Evolutionary conservation across 2,329 filamentous ascomycete genomes (phyloP).

Genomic region (Epichloe sylvatica): DNA sequence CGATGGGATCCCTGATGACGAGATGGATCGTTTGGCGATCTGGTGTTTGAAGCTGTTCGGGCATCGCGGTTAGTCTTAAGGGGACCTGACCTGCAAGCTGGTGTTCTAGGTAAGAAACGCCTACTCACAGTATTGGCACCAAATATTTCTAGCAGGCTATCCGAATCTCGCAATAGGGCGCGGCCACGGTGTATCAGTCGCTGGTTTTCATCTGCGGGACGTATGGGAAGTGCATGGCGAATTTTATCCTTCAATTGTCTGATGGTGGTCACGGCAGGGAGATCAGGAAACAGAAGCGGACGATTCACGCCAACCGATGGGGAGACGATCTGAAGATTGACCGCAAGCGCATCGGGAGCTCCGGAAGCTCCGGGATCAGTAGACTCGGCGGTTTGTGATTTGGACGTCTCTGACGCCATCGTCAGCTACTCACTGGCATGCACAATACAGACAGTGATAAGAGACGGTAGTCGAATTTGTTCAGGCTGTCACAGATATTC

Average conservation of each 20-base stretch:
- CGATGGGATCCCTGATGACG: conserved; percentile 30
- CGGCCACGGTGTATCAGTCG: conserved; percentile 48
- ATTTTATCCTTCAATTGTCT: conserved; percentile 45
- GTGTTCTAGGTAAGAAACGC: neutral
- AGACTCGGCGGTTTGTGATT: conserved; percentile 12
- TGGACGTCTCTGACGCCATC: conserved; percentile 27
- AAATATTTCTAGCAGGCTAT: conserved; percentile 43
- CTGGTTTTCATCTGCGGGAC: conserved; percentile 40
- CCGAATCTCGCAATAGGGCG: conserved; percentile 37
- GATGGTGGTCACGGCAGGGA: conserved; percentile 38
- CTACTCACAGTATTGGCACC: conserved; percentile 37
- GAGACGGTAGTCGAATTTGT: neutral
- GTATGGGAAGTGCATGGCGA: conserved; percentile 33
- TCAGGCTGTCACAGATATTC: neutral
- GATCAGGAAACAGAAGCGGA: conserved; percentile 33
- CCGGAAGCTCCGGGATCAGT: conserved; percentile 11
- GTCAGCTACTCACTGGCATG: conserved; percentile 3
- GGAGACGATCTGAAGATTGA: conserved; percentile 46
- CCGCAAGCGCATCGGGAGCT: conserved; percentile 22
- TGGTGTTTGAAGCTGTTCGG: conserved; percentile 25
- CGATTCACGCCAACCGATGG: conserved; percentile 40
- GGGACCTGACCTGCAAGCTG: neutral
- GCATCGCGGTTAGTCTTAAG: conserved; percentile 5
- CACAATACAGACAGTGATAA: neutral
- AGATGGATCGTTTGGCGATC: conserved; percentile 41